Base-by-base conservation (phyloP, 495 filamentous ascomycete genomes). In the Aspergillus cristatus region DNA sequence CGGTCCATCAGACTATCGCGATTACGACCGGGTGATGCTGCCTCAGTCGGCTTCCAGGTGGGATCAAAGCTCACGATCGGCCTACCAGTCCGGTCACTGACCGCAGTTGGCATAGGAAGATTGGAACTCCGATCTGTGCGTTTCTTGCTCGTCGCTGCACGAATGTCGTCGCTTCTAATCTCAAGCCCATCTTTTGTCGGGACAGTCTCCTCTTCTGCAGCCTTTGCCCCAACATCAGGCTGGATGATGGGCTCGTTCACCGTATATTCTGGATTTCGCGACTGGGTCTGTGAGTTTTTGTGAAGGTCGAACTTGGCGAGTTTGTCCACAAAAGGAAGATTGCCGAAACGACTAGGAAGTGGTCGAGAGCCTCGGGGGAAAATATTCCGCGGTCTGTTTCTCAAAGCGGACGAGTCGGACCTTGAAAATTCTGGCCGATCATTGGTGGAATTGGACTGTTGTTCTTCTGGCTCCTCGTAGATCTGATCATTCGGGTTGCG, bases 11-110 rank as follows among this genome's bases (percentile, higher is more conserved):
- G 12, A 10, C 22, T 37, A 24, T 48, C 43, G 11, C 42, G 50
- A 7, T 55, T 38, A 5, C 26, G 28, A 22, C 31, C 14, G 14
- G 40, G 32, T 33, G 47, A 37, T 46, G 55, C 16, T 34, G 58
- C 42, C 41, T 62, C 57, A 7, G 34, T 67, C 38, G 84, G 75
- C 62, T 79, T 82, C 86, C 84, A 91, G 58, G 79, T 68, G 47
- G 67, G 69, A 56, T 88, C 76, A 68, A 95, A 95, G 71, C 88
- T 94, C 65, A 95, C 86, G 58, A 95, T 95, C 35, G 86, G 88
- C 50, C 88, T 75, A 37, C 85, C 84, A 37, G 81, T 77, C 43
- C 70, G 79, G 60, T 93, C 79, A 63, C 84, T 91, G 55, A 95
- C 86, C 28, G 84, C 74, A 18, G 83, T 83, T 47, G 88, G 88